Base-by-base conservation (phyloP, 2,329 filamentous ascomycete genomes). In the Phyllosticta citriasiana region DNA sequence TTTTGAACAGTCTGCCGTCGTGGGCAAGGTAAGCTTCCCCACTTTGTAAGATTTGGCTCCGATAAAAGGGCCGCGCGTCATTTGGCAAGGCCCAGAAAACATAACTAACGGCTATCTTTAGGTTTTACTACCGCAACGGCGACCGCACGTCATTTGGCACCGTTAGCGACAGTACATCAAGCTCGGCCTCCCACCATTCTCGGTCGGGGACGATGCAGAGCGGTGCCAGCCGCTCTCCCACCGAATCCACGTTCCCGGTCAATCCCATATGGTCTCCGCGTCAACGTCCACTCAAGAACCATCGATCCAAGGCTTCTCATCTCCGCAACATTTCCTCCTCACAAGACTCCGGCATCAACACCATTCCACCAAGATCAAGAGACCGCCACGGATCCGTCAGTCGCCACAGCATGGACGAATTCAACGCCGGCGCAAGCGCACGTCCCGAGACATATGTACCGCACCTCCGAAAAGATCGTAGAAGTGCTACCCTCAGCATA, bases 51-150 rank as follows among this genome's bases (percentile, higher is more conserved):
- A 4, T n/a, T n/a, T 47, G 14, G 40, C 40, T 5, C 40, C 40
- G 40, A 47, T n/a, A 47, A 47, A 47, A 47, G 40, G 40, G 40
- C 40, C 35, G 40, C 53, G 40, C 53, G 53, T 51, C 50, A 47
- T 40, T 60, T 52, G 51, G 47, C 27, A 3, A 50, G 30, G 27
- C 10, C 22, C 12, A 22, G 12, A 40, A 57, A 33, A 30, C 22
- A 35, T 14, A 26, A 30, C 54, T 57, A 24, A 61, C 30, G 10
- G 27, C 26, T 10, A 8, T 50, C 10, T 40, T 27, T 55, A 72
- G 70, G 57, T 67, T 72, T 3, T 75, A 75, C 64, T 75, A 75
- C 62, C 71, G 69, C 52, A 67, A 68, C 33, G 71, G 72, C 35
- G 72, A 74, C 63, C 69, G 71, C 19, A 66, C 68, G 19, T 74